These are phyloP conservation scores for Sanghuangporus weigelae DNA, from an alignment of 1,284 basidiomycete genomes.

Conservation along the genomic window DNA sequence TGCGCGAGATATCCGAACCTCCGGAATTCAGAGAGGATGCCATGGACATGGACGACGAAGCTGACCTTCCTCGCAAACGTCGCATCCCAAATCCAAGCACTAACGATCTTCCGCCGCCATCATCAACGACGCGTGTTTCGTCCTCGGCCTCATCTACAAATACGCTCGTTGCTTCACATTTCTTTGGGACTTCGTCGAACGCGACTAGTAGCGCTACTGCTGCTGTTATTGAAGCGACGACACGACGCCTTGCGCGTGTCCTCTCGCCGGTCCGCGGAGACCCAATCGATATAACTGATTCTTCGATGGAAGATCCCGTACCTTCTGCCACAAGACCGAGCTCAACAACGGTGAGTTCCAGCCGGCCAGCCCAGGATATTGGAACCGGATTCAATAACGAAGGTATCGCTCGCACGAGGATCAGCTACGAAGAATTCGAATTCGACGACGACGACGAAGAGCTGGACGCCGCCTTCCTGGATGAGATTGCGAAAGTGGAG, in stretches of 20 bases:
- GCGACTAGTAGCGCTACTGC: not conserved
- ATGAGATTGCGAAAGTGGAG: constrained; percentile 28
- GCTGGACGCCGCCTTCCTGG: constrained; percentile 33
- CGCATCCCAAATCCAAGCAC: not conserved
- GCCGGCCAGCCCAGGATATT: not conserved
- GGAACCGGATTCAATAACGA: not conserved
- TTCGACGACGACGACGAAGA: constrained; percentile 27
- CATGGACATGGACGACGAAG: constrained; percentile 20
- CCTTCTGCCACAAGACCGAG: constrained; percentile 22
- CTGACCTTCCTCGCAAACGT: constrained; percentile 6
- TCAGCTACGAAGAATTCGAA: constrained; percentile 25
- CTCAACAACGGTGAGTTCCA: not conserved
- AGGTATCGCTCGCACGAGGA: constrained; percentile 23
- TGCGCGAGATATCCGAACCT: constrained; percentile 24
- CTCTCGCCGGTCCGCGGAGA: constrained; percentile 16
- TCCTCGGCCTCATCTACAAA: constrained; percentile 2
- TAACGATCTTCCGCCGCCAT: not conserved
- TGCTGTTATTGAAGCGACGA: not conserved
- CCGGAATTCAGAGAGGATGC: constrained; percentile 21
- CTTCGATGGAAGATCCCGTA: constrained; percentile 19
- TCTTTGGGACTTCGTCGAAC: constrained; percentile 8
- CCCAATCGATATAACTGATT: constrained; percentile 15
- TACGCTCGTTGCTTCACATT: constrained; percentile 15
- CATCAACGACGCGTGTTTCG: not conserved
- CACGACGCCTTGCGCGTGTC: constrained; percentile 2